phyloP scores from a whole-genome alignment of 352 stramenopile genomes.

The Phytophthora quininea region DNA sequence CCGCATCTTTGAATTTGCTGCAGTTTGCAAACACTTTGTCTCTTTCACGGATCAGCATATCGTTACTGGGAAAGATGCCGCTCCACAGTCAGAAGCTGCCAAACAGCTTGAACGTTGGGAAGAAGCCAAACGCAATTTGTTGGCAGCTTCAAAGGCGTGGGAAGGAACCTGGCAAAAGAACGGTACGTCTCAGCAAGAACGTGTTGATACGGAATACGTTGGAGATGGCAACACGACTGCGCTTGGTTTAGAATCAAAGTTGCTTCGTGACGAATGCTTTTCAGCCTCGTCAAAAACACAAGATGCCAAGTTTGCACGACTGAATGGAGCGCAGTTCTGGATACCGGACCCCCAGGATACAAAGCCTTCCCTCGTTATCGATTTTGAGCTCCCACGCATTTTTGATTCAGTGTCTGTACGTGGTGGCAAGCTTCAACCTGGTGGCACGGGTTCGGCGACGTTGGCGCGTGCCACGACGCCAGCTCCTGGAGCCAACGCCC shows the following conservation, averaged over 20 bases:
- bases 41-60: conserved; percentile 58
- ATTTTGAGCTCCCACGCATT: conserved; percentile 74
- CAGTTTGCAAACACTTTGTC: conserved; percentile 55
- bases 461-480: conserved; percentile 7
- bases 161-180: conserved; percentile 36
- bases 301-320: conserved; percentile 62
- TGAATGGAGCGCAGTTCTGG: conserved; percentile 72
- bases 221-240: conserved; percentile 51
- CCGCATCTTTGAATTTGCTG: conserved; percentile 67
- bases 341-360: conserved; percentile 55
- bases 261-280: conserved; percentile 65
- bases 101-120: conserved; percentile 39
- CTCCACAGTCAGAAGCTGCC: conserved; percentile 12
- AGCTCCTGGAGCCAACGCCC: background rate
- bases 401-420: conserved; percentile 68
- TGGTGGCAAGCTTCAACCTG: conserved; percentile 49
- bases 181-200: conserved; percentile 5
- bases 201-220: conserved; percentile 35
- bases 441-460: conserved; percentile 4
- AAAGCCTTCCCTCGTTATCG: conserved; percentile 62
- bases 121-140: conserved; percentile 39
- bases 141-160: conserved; percentile 41
- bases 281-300: conserved; percentile 56
- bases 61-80: conserved; percentile 9
- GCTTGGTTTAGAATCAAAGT: conserved; percentile 65